Conservation (phyloP, 306 rosid genomes). For the Prunus campanulata region DNA sequence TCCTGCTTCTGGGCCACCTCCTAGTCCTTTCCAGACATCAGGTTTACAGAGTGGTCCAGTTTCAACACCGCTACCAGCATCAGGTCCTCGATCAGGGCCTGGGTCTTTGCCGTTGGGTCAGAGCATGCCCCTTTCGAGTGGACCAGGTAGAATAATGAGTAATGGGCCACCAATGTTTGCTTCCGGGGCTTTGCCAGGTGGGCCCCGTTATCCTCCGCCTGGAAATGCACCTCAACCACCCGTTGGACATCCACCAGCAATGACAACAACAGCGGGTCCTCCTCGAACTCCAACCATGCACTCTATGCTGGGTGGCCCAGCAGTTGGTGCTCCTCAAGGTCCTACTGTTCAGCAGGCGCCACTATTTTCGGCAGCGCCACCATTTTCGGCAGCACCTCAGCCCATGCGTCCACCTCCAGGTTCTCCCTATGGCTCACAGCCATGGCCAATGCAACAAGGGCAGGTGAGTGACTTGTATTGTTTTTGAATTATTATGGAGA, state of each 20-base stretch:
- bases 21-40: conserved; percentile 38
- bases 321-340: conserved; percentile 42
- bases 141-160: conserved; percentile 52
- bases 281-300: conserved; percentile 36
- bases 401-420: conserved; percentile 48
- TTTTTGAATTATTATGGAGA: not conserved
- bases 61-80: conserved; percentile 23
- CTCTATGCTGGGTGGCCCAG: conserved; percentile 28
- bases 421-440: conserved; percentile 58
- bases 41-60: conserved; percentile 39
- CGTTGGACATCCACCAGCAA: conserved; percentile 51
- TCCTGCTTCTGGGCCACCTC: conserved; percentile 43
- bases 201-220: conserved; percentile 56
- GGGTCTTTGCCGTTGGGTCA: conserved; percentile 44
- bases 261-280: conserved; percentile 21
- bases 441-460: conserved; percentile 76
- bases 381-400: conserved; percentile 56
- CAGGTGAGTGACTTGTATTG: conserved; percentile 47
- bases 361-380: conserved; percentile 53
- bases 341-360: conserved; percentile 53
- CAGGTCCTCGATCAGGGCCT: conserved; percentile 51
- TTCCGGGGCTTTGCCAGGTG: conserved; percentile 45
- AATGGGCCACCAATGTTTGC: conserved; percentile 76
- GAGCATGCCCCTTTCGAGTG: conserved; percentile 30
- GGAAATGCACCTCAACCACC: conserved; percentile 42